These are phyloP conservation scores for Symbiodinium pilosum DNA, from an alignment of 73 alveolate genomes.

Conservation along the genomic window DNA sequence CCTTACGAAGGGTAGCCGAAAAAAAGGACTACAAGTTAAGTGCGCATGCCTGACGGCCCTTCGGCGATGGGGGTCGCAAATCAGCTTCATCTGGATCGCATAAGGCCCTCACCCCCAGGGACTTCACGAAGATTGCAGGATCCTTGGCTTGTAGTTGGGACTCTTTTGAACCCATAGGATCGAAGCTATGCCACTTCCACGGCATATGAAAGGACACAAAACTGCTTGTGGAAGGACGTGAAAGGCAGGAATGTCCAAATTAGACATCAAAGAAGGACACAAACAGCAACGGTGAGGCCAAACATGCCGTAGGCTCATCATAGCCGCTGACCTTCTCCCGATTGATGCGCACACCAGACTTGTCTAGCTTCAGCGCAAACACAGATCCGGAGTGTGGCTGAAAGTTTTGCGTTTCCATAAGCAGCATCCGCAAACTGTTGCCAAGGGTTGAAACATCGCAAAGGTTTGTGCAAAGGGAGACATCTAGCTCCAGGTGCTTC, in stretches of 20 bases:
- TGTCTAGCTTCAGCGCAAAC: slow-evolving; percentile 31
- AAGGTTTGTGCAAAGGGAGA: slow-evolving; percentile 39
- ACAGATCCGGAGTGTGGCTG: background rate
- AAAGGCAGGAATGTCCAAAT: background rate
- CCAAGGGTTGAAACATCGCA: slow-evolving; percentile 24
- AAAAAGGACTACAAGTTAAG: no score
- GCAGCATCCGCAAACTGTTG: slow-evolving; percentile 48
- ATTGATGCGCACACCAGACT: slow-evolving; percentile 76
- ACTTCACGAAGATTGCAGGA: slow-evolving; percentile 1
- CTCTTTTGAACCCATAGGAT: no score
- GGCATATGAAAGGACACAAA: background rate
- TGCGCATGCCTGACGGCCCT: no score
- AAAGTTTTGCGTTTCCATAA: background rate
- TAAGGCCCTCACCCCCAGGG: slow-evolving; percentile 48
- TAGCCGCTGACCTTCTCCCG: background rate
- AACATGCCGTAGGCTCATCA: background rate
- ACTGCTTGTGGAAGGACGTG: background rate
- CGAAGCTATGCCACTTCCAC: background rate
- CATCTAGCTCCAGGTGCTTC: slow-evolving; percentile 25
- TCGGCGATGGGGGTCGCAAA: background rate
- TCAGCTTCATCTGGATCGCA: slow-evolving; percentile 34
- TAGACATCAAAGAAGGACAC: background rate
- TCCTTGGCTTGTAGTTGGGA: background rate
- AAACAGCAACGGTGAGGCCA: background rate
- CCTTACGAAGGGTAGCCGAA: no score